Evolutionary conservation across 306 rosid genomes (phyloP).

Genomic region (Calophaca sinica): DNA sequence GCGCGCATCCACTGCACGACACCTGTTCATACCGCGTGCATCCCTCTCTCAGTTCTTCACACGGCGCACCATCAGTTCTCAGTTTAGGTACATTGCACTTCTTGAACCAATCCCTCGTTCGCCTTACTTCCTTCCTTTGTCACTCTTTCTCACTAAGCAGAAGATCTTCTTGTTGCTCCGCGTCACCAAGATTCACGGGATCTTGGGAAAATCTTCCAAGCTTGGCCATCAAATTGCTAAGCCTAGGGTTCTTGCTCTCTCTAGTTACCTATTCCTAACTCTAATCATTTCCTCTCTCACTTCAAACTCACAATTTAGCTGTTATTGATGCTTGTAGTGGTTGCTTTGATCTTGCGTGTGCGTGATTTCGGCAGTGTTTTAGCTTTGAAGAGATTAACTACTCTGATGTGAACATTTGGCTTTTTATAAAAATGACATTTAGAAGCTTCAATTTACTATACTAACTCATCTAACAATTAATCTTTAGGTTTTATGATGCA

Average conservation of each 20-base stretch:
- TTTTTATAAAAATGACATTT: neutral
- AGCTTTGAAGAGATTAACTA: conserved; percentile 30
- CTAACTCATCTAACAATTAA: neutral
- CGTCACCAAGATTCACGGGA: conserved; percentile 80
- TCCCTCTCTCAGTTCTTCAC: too few species aligned
- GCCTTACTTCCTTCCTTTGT: too few species aligned
- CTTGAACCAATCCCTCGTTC: too few species aligned
- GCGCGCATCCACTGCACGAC: too few species aligned
- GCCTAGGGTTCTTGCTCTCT: conserved; percentile 97
- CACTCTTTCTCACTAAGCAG: too few species aligned
- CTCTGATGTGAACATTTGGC: conserved; percentile 32
- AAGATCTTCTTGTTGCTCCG: conserved; percentile 80
- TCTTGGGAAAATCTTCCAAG: conserved; percentile 81
- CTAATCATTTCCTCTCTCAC: neutral
- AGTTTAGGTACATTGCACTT: too few species aligned
- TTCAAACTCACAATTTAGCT: neutral
- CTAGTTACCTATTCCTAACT: conserved; percentile 67
- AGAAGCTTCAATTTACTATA: conserved; percentile 1
- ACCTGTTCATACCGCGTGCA: too few species aligned
- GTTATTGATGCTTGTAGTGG: neutral
- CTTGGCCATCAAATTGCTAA: conserved; percentile 95
- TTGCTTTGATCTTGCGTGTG: conserved; percentile 10
- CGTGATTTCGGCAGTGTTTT: conserved; percentile 13
- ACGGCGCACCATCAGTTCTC: too few species aligned
- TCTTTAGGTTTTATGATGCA: conserved; percentile 23